Base-by-base conservation (phyloP, 2,329 filamentous ascomycete genomes). In the Trichoderma cornu-damae region DNA sequence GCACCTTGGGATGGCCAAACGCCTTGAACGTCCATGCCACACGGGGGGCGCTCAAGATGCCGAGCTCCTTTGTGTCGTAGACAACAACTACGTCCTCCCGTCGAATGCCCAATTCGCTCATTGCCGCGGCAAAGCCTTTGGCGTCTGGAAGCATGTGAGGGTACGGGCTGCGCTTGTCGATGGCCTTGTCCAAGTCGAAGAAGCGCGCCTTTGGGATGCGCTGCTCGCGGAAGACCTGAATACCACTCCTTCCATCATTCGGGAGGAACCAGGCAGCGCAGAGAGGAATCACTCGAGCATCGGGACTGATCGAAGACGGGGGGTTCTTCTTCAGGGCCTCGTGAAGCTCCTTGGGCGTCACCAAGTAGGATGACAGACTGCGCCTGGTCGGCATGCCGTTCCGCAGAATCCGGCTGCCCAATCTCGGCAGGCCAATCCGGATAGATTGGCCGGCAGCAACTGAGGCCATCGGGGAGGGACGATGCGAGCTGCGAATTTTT, bases 251-350 rank as follows among this genome's bases (percentile, higher is more conserved):
- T 54, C 83, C 83, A 64, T 96, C 93, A 72, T 96, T 97, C 61
- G 94, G 94, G 61, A 99, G 83, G 69, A 96, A 99, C 94, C 94
- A 99, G 22, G 90, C 83, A 46, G 92, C 94, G 73, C 92, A 96
- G 40, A 99, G 80, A 2, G 94, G 89, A 54, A 99, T 85, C 42
- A 95, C 87, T 63, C 89, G 86, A 1, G 93, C 88, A 11, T 90
- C 85, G 42, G 89, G 88, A 60, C 89, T 90, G 66, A 93, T 88
- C 61, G 87, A 84, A 53, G 87, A 88, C 11, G 87, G 82, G 3
- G 90, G 82, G 71, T 93, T 95, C 75, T 87, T 88, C 72, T 88
- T 86, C 51, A 99, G 80, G 51, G 91, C 92, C 63, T 88, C 83
- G 68, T 87, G 75, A 58, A 97, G 85, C 73, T 96, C 87, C 61